phyloP scores from a whole-genome alignment of 345 rosid genomes.

The Reutealis trisperma region DNA sequence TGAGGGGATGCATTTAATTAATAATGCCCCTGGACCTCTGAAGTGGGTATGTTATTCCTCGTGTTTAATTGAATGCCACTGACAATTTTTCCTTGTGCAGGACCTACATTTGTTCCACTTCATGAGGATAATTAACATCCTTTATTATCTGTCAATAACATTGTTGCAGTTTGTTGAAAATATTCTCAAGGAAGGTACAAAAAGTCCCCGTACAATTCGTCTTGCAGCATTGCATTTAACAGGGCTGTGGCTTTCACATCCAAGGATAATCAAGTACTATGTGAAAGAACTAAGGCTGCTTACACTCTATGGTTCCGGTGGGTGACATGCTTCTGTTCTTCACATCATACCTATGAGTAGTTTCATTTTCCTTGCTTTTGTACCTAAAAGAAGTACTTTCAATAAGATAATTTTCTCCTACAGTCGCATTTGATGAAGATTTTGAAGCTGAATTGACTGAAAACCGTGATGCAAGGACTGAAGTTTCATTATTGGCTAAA shows the following conservation, averaged over 20 bases:
- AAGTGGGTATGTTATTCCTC: conserved; percentile 69
- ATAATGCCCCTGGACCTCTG: conserved; percentile 66
- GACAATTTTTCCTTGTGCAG: not conserved
- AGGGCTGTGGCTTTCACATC: conserved; percentile 81
- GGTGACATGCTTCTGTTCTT: conserved; percentile 24
- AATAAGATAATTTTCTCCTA: conserved; percentile 9
- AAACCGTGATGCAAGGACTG: conserved; percentile 75
- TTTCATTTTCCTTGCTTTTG: conserved; percentile 3
- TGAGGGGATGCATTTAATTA: conserved; percentile 63
- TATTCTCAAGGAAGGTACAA: conserved; percentile 82
- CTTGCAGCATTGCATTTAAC: conserved; percentile 90
- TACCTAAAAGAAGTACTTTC: not conserved
- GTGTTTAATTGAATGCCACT: conserved; percentile 6
- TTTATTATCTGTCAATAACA: conserved; percentile 12
- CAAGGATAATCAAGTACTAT: conserved; percentile 69
- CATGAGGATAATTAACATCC: not conserved
- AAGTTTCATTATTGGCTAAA: conserved; percentile 70
- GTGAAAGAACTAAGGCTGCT: conserved; percentile 80
- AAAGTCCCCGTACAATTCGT: conserved; percentile 98
- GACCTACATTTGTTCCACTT: not conserved
- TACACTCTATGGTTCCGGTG: conserved; percentile 93
- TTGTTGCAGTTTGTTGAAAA: conserved; percentile 72
- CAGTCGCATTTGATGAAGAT: conserved; percentile 99
- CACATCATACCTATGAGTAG: not conserved
- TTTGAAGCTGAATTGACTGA: conserved; percentile 90